These are phyloP conservation scores for Bidens hawaiensis DNA, from an alignment of 140 eudicot species.

Conservation along the genomic window DNA sequence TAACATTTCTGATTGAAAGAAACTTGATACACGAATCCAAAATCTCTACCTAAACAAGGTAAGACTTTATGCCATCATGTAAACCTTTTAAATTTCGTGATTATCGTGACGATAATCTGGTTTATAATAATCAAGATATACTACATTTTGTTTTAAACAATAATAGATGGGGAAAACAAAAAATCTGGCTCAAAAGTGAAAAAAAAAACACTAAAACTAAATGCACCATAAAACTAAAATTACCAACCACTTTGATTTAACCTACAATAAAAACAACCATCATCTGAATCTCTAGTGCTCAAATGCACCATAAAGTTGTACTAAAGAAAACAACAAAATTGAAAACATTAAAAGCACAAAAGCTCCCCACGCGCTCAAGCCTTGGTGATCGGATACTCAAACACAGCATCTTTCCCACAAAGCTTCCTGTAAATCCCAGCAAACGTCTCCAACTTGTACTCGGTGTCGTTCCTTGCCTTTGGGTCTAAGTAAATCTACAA, in stretches of 20 bases:
- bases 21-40: too few species aligned
- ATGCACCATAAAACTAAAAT: neutral
- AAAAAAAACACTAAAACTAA: too few species aligned
- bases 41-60: too few species aligned
- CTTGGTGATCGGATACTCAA: slow-evolving; percentile 56
- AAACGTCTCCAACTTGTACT: slow-evolving; percentile 77
- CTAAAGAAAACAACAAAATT: slow-evolving; percentile 33
- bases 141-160: too few species aligned
- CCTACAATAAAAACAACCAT: slow-evolving; percentile 2
- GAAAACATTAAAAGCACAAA: slow-evolving; percentile 19
- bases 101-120: too few species aligned
- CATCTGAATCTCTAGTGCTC: slow-evolving; percentile 7
- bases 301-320: too few species aligned
- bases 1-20: too few species aligned
- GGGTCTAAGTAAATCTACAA: slow-evolving; percentile 69
- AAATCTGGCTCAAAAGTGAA: neutral
- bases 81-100: too few species aligned
- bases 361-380: slow-evolving; percentile 22
- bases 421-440: slow-evolving; percentile 86
- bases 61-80: too few species aligned
- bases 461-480: slow-evolving; percentile 66
- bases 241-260: neutral
- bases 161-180: too few species aligned
- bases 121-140: too few species aligned
- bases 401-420: slow-evolving; percentile 77